A percentile compares a stretch with the other conserved stretches of the same genome.
These are phyloP conservation scores for Terfezia boudieri DNA, from an alignment of 495 filamentous ascomycete species.

Conservation along the genomic window DNA sequence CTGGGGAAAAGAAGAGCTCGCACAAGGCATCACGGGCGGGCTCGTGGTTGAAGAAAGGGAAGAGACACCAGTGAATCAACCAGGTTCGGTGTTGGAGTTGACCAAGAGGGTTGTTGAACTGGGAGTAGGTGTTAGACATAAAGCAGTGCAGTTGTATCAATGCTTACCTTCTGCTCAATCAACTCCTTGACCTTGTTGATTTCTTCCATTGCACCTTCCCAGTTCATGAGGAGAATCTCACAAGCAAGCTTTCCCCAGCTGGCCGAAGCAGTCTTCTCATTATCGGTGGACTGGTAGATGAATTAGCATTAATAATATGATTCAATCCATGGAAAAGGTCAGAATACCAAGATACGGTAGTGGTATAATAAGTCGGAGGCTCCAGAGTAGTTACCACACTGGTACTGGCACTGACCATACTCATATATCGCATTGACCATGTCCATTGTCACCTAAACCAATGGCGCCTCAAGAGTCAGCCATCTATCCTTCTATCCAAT, in stretches of 20 bases:
- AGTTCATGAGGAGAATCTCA: conserved; percentile 79
- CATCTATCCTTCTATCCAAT: not conserved
- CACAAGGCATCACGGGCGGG: conserved; percentile 70
- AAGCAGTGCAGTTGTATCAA: not conserved
- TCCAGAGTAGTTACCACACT: conserved; percentile 72
- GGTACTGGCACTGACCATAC: conserved; percentile 88
- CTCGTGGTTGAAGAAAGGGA: conserved; percentile 97
- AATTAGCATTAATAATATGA: conserved; percentile 8
- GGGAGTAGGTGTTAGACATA: conserved; percentile 24
- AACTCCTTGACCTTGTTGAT: conserved; percentile 78
- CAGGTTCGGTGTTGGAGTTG: conserved; percentile 88
- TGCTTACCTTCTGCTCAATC: conserved; percentile 39
- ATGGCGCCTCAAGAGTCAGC: conserved; percentile 6
- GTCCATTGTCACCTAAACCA: conserved; percentile 49
- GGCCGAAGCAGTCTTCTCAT: conserved; percentile 81
- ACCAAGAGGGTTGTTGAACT: conserved; percentile 85
- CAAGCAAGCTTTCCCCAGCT: conserved; percentile 92
- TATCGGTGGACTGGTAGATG: conserved; percentile 50
- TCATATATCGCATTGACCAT: conserved; percentile 91
- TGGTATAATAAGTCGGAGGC: conserved; percentile 81
- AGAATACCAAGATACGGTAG: conserved; percentile 56
- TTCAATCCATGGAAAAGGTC: not conserved
- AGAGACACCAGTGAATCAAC: conserved; percentile 95
- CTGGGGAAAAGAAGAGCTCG: conserved; percentile 86
- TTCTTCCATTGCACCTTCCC: conserved; percentile 92